These are phyloP conservation scores for Thyridium curvatum DNA, from an alignment of 2,329 filamentous ascomycete species.

Conservation along the genomic window DNA sequence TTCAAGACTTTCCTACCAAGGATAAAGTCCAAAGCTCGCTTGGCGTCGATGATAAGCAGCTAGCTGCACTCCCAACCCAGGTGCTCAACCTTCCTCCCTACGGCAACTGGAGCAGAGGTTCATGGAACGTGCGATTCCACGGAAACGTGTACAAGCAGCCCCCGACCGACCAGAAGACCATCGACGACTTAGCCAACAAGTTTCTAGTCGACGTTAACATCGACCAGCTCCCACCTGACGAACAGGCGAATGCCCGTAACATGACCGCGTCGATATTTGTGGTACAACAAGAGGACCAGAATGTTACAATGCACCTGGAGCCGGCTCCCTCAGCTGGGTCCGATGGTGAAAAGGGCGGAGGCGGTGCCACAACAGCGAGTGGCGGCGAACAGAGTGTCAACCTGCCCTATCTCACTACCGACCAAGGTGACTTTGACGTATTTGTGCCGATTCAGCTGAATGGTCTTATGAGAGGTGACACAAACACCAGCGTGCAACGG, in stretches of 20 bases:
- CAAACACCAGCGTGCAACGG: conserved; percentile 57
- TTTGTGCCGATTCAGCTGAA: conserved; percentile 53
- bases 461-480: conserved; percentile 55
- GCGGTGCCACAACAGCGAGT: conserved; percentile 41
- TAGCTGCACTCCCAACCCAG: conserved; percentile 59
- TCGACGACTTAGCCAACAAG: conserved; percentile 63
- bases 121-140: conserved; percentile 71
- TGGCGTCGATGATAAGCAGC: conserved; percentile 49
- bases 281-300: conserved; percentile 61
- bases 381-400: conserved; percentile 4
- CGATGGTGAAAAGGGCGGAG: conserved; percentile 44
- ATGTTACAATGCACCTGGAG: conserved; percentile 45
- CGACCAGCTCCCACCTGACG: conserved; percentile 45
- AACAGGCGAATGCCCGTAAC: conserved; percentile 66
- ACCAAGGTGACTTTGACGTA: conserved; percentile 46
- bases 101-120: conserved; percentile 72
- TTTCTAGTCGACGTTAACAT: conserved; percentile 64
- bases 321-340: conserved; percentile 4
- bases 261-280: conserved; percentile 68
- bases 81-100: conserved; percentile 66
- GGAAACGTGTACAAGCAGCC: conserved; percentile 76
- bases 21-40: conserved; percentile 54
- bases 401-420: conserved; percentile 2
- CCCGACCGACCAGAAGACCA: conserved; percentile 54
- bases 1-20: conserved; percentile 59